Conservation (phyloP, 2,329 filamentous ascomycete genomes). For the Fonsecaea multimorphosa region DNA sequence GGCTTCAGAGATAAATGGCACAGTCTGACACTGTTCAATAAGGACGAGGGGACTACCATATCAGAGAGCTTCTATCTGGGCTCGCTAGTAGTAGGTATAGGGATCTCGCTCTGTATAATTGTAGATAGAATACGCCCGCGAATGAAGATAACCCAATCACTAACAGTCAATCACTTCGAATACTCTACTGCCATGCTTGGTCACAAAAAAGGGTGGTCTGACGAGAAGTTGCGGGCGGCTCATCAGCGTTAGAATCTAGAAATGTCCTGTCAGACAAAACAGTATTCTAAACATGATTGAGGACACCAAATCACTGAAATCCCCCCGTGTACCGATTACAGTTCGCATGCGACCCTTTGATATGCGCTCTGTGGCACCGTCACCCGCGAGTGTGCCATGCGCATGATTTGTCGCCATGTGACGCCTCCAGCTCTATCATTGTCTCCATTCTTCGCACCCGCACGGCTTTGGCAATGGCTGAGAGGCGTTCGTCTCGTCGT, state of each 20-base stretch:
- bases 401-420: constrained; percentile 32
- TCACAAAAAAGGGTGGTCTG: background rate
- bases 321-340: background rate
- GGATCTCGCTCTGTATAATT: too few species aligned
- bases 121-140: too few species aligned
- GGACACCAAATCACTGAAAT: background rate
- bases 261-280: background rate
- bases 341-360: constrained; percentile 19
- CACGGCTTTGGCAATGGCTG: constrained; percentile 25
- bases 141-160: too few species aligned
- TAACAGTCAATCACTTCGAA: too few species aligned
- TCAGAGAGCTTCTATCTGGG: too few species aligned
- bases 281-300: background rate
- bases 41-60: too few species aligned
- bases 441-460: constrained; percentile 3
- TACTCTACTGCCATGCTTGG: too few species aligned
- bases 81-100: too few species aligned
- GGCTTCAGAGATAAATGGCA: too few species aligned
- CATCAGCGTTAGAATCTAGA: background rate
- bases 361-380: constrained; percentile 20
- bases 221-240: background rate
- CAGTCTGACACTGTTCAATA: too few species aligned
- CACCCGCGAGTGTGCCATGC: constrained; percentile 32
- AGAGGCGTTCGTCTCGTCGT: constrained; percentile 21
- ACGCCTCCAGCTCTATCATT: constrained; percentile 25